These are phyloP conservation scores for Friedmanniomyces endolithicus DNA, from an alignment of 495 filamentous ascomycete genomes.

Conservation along the genomic window DNA sequence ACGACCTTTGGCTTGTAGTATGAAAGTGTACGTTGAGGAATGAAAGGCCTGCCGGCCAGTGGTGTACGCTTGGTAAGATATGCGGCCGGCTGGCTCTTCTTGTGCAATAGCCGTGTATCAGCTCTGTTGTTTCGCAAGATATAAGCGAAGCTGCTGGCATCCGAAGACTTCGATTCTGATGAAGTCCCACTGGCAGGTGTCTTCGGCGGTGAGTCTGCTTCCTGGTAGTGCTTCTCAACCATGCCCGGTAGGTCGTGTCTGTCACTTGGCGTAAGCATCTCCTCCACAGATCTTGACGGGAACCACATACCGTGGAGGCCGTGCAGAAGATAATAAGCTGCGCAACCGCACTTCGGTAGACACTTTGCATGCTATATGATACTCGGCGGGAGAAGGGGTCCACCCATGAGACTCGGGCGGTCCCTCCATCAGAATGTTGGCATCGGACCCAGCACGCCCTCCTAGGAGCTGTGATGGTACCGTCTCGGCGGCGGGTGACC, in stretches of 20 bases:
- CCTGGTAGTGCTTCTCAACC: not conserved
- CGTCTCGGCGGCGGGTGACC: slow-evolving; percentile 16
- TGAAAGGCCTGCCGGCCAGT: not conserved
- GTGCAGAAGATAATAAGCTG: not conserved
- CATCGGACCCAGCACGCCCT: slow-evolving; percentile 19
- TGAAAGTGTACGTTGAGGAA: not conserved
- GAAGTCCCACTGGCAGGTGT: not conserved
- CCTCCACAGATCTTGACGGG: not conserved
- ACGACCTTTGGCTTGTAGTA: slow-evolving; percentile 17
- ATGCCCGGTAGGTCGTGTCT: not conserved
- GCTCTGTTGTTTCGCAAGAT: slow-evolving; percentile 4
- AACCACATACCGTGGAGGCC: not conserved
- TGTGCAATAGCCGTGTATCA: slow-evolving; percentile 9
- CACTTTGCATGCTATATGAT: slow-evolving; percentile 2
- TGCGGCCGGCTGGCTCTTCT: slow-evolving; percentile 9
- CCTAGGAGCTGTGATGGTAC: slow-evolving; percentile 23
- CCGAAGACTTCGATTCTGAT: not conserved
- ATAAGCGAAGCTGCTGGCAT: slow-evolving; percentile 16
- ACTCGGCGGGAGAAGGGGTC: not conserved
- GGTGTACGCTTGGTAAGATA: not conserved
- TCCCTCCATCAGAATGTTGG: slow-evolving; percentile 10
- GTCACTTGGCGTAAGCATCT: not conserved
- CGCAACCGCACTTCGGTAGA: not conserved
- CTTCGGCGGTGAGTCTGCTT: slow-evolving; percentile 4
- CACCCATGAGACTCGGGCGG: not conserved